Evolutionary conservation across 2,329 filamentous ascomycete species (phyloP).

Genomic region (Sarocladium oryzae): DNA sequence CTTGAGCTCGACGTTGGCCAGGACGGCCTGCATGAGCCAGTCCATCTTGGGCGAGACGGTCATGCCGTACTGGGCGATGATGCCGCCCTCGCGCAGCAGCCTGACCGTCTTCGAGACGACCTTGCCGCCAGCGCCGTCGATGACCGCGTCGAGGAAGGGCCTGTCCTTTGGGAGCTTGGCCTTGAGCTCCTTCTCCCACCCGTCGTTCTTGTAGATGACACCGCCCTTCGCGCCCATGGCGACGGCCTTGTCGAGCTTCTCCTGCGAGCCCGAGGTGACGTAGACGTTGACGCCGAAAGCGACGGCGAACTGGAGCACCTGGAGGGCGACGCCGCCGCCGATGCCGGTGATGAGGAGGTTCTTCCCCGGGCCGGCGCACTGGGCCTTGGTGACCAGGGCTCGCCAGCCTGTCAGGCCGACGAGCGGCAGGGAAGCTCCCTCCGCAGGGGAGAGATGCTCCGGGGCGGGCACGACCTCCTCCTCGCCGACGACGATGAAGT

Average conservation of each 20-base stretch:
- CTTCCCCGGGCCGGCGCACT: conserved; percentile 51
- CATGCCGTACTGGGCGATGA: conserved; percentile 90
- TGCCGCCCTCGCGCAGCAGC: conserved; percentile 72
- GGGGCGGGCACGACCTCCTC: conserved; percentile 72
- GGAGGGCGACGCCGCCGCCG: conserved; percentile 83
- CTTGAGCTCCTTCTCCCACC: conserved; percentile 74
- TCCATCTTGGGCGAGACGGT: conserved; percentile 79
- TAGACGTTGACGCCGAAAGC: conserved; percentile 71
- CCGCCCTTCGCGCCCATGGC: conserved; percentile 72
- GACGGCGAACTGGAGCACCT: conserved; percentile 72
- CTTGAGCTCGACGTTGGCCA: conserved; percentile 81
- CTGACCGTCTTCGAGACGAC: conserved; percentile 62
- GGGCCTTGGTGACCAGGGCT: conserved; percentile 73
- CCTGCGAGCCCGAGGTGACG: conserved; percentile 68
- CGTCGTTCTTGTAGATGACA: conserved; percentile 70
- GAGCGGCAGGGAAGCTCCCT: conserved; percentile 79
- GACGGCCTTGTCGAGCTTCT: conserved; percentile 68
- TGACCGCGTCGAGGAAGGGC: conserved; percentile 70
- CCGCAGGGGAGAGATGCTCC: conserved; percentile 59
- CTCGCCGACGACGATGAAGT: conserved; percentile 63
- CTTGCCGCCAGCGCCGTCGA: conserved; percentile 88
- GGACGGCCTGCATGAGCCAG: conserved; percentile 74
- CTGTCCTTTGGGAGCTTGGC: conserved; percentile 56
- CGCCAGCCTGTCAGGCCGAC: conserved; percentile 86
- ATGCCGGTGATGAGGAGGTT: conserved; percentile 88